These are phyloP conservation scores for Termitomyces sp. DNA, from an alignment of 768 basidiomycete genomes.

Conservation along the genomic window DNA sequence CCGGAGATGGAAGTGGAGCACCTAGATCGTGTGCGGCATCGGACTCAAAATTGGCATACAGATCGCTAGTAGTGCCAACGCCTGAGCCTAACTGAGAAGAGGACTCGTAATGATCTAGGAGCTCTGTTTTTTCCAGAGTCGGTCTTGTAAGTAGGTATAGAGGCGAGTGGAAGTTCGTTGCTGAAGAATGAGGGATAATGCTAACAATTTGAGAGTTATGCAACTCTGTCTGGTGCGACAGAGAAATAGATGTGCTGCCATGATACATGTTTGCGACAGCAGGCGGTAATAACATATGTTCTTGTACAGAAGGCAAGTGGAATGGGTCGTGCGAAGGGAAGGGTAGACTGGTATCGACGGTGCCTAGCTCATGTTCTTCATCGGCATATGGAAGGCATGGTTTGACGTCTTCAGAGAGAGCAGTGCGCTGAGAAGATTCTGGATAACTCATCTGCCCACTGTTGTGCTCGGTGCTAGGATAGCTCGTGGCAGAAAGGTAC, in stretches of 20 bases:
- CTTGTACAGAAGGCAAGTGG: not conserved
- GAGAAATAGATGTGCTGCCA: not conserved
- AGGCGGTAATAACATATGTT: not conserved
- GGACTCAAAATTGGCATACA: conserved; percentile 1
- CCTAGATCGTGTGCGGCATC: conserved; percentile 1
- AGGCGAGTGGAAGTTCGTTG: not conserved
- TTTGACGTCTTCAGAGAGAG: not conserved
- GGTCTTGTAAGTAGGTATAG: not conserved
- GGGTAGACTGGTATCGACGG: not conserved
- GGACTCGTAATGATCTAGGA: not conserved
- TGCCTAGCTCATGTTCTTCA: not conserved
- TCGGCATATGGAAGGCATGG: not conserved
- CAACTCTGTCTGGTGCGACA: not conserved
- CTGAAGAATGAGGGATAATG: not conserved
- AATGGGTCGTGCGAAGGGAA: not conserved
- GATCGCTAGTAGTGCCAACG: not conserved
- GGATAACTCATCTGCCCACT: conserved; percentile 9
- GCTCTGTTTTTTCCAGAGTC: not conserved
- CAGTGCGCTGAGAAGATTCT: conserved; percentile 18
- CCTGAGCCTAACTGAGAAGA: not conserved
- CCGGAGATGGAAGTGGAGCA: not conserved
- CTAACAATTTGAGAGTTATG: not conserved
- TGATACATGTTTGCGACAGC: not conserved
- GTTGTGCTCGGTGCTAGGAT: not conserved
- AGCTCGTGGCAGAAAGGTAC: not conserved